Evolutionary conservation across 371 early-diverging fungal species (phyloP), one percentile per base, ranked within the genome.

Genomic region (Lichtheimia ornata): DNA sequence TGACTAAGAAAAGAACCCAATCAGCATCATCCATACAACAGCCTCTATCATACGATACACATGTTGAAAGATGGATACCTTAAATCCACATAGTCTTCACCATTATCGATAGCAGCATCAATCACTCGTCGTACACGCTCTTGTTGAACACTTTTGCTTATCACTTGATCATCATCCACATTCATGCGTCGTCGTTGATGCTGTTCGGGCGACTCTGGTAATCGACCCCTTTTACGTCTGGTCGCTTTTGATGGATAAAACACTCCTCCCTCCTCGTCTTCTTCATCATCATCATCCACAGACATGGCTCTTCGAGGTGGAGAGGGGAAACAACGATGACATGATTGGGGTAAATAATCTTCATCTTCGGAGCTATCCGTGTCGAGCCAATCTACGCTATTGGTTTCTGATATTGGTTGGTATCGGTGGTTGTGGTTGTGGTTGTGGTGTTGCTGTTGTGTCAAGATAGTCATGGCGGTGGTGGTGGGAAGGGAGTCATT

Each of bases 91-190:
- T 67, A 64, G n/a, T 83, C 82, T 5, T 66, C 62, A 6, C 84
- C 86, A 54, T 79, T 77, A 59, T 85, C 86, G 1, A 85, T 71
- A 6, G 78, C 81, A 25, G 67, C 65, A 57, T 84, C 80, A 24
- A 85, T 77, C 0, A 70, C 72, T 62, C 70, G 76, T 18, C 76
- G 76, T 44, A 81, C 81, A 62, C 72, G 76, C 17, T 72, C 68
- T 5, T 57, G 0, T 35, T 35, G 35, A 11, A 35, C 35, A 35
- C 35, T 35, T 0, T 5, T 35, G 35, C 11, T 11, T 35, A 35
- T 35, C 74, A 61, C 15, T 61, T 17, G 35, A 53, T 14, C 20
- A 53, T 14, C 44, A 14, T 24, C 44, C 5, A 35, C 2, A 42
- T 56, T n/a, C 13, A 7, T 15, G 13, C 43, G 18, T 28, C 41